phyloP scores from a whole-genome alignment of 208 protist species.

The Phytomonas francai region DNA sequence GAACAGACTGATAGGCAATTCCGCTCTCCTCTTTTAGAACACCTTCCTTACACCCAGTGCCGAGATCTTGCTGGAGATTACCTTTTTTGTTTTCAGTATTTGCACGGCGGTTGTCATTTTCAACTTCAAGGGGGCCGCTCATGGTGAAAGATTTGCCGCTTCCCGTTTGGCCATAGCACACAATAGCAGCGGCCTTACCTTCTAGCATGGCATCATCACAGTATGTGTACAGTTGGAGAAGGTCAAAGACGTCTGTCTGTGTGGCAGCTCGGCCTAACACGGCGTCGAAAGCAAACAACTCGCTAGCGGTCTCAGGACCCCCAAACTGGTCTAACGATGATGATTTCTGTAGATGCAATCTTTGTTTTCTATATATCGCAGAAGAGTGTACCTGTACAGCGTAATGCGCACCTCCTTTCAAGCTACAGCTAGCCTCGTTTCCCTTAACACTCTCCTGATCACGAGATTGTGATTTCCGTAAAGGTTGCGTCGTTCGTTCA shows the following conservation, averaged over 20 bases:
- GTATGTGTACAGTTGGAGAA: slow-evolving; percentile 32
- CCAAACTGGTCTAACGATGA: neutral
- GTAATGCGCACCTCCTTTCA: neutral
- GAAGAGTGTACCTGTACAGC: neutral
- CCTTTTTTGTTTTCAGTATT: neutral
- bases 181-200: slow-evolving; percentile 73
- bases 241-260: slow-evolving; percentile 48
- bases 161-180: slow-evolving; percentile 88
- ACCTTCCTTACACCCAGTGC: neutral
- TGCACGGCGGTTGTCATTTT: neutral
- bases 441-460: neutral
- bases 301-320: neutral
- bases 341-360: neutral
- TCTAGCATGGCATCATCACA: slow-evolving; percentile 67
- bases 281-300: slow-evolving; percentile 52
- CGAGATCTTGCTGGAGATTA: neutral
- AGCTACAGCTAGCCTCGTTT: neutral
- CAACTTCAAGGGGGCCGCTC: slow-evolving; percentile 33
- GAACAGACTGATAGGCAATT: slow-evolving; percentile 55
- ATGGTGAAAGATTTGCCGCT: slow-evolving; percentile 89
- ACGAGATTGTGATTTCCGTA: neutral
- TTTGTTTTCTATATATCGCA: neutral
- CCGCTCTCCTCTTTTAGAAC: slow-evolving; percentile 47
- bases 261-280: slow-evolving; percentile 41
- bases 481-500: neutral